Evolutionary conservation across 2,329 filamentous ascomycete species (phyloP).

Genomic region (Aquanectria penicillioides): DNA sequence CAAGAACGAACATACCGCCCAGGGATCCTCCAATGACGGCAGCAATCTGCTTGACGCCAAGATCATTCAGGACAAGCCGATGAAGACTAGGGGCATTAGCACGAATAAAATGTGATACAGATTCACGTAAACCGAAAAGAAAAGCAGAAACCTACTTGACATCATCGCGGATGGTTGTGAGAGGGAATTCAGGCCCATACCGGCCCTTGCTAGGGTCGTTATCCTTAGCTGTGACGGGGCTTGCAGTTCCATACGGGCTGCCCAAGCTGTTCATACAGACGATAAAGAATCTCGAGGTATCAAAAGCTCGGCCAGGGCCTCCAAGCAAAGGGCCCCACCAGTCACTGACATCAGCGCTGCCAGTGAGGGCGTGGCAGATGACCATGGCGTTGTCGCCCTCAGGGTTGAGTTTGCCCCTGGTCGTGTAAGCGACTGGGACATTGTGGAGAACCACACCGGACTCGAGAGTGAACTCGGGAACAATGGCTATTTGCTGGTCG

Average conservation of each 20-base stretch:
- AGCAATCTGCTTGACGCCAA: constrained; percentile 82
- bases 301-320: constrained; percentile 81
- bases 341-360: constrained; percentile 84
- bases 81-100: constrained; percentile 69
- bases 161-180: constrained; percentile 95
- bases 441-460: constrained; percentile 87
- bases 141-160: constrained; percentile 71
- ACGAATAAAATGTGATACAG: too few relatives aligned
- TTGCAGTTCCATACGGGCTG: constrained; percentile 88
- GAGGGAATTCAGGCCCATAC: constrained; percentile 95
- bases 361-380: constrained; percentile 86
- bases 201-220: constrained; percentile 77
- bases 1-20: constrained; percentile 89
- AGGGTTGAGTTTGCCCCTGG: constrained; percentile 68
- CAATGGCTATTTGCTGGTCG: constrained; percentile 85
- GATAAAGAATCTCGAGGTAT: constrained; percentile 84
- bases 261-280: constrained; percentile 88
- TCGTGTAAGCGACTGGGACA: constrained; percentile 76
- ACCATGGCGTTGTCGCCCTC: constrained; percentile 75
- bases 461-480: constrained; percentile 92
- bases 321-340: constrained; percentile 90
- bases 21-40: constrained; percentile 86
- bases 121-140: too few relatives aligned
- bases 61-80: constrained; percentile 80
- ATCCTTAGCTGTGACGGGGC: constrained; percentile 88